Evolutionary conservation across 2,329 filamentous ascomycete genomes (phyloP), one percentile per base, ranked within the genome.

Genomic region (Corinectria fuckeliana): DNA sequence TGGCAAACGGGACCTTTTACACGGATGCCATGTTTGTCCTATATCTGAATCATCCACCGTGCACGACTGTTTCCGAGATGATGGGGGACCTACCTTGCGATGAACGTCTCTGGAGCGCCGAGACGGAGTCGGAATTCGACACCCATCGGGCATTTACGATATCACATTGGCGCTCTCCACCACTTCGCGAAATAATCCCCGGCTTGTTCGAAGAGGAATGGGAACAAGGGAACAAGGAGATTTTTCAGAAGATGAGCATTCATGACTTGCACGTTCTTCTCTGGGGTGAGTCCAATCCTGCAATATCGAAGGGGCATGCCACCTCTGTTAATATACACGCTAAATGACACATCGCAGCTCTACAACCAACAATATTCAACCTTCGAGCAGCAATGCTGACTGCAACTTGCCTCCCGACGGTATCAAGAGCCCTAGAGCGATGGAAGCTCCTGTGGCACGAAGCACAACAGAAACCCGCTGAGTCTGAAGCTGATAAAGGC

Each of bases 1-100:
- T 65, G 1, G 42, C 25, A 28, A 23, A 41, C 0, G 58, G 62
- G 59, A 51, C 62, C 0, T 67, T 65, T 6, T 18, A 36, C 8
- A 61, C 54, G 0, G 64, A 67, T 5, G 23, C 59, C 1, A 20
- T 61, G 0, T 20, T 65, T 26, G 44, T 30, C 1, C 5, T 67
- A 5, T 57, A 56, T 14, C 63, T 51, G 9, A 67, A 65, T 3
- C 44, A 63, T 2, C 64, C 64, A 0, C 62, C 64, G 2, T 26
- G 30, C 1, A 56, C 58, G 7, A 57, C 54, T 0, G 28, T 58
- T 3, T 54, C 53, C 3, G 64, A 67, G 21, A 61, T 67, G 64
- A 14, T 25, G 7, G 64, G 62, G 3, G 14, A 56, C 21, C 23
- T 67, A 0, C 64, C 64, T 8, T 67, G 64, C 3, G 11, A 18